A percentile compares a stretch with the other conserved stretches of the same genome.
Conservation (phyloP, 345 rosid species). For the Eucalyptus virginea region DNA sequence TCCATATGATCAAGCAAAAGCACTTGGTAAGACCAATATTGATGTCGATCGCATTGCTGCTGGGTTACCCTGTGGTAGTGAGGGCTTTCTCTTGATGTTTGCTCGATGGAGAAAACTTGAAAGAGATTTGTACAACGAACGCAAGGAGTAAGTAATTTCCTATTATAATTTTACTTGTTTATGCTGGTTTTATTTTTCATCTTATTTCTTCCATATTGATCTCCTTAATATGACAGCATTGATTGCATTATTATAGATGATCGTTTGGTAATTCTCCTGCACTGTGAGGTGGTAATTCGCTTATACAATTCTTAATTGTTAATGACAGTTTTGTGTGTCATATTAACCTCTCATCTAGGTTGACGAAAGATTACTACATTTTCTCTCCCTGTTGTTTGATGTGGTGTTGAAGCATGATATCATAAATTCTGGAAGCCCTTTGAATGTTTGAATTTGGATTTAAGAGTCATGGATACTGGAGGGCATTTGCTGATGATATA, state of each 20-base stretch:
- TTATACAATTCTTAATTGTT: not conserved
- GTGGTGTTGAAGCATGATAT: not conserved
- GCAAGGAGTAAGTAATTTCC: slow-evolving; percentile 53
- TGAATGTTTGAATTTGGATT: not conserved
- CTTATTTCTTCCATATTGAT: not conserved
- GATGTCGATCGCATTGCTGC: slow-evolving; percentile 98
- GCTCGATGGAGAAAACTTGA: slow-evolving; percentile 99
- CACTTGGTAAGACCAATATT: slow-evolving; percentile 95
- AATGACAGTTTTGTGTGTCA: not conserved
- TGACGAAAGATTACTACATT: not conserved
- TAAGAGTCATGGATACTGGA: not conserved
- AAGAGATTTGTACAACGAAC: slow-evolving; percentile 94
- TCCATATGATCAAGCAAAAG: slow-evolving; percentile 98
- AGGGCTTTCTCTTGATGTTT: slow-evolving; percentile 97
- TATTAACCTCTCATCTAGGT: not conserved
- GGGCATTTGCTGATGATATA: not conserved
- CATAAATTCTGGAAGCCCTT: not conserved
- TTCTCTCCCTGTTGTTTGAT: not conserved
- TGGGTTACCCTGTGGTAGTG: slow-evolving; percentile 98
- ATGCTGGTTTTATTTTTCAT: not conserved
- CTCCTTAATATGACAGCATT: not conserved
- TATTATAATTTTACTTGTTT: not conserved
- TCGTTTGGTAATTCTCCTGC: not conserved
- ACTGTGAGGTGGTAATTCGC: not conserved
- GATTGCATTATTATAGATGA: not conserved